Evolutionary conservation across 1,284 basidiomycete genomes (phyloP), one percentile per base, ranked within the genome.

Genomic region (Sporisorium sorghi): DNA sequence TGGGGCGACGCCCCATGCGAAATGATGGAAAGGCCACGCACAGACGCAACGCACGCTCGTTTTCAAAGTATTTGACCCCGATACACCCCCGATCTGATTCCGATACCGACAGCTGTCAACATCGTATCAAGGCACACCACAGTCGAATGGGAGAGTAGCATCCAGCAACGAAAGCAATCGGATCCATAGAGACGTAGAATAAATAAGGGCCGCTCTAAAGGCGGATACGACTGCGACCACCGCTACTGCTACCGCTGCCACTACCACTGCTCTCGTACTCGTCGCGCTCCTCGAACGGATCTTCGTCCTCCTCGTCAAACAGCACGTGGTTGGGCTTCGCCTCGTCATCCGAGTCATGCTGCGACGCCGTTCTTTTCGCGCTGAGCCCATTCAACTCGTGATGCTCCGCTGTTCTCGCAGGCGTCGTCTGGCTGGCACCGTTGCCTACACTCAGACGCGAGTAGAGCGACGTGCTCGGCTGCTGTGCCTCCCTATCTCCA

Each of bases 291-390:
- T 73, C 76, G 19, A 78, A 73, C 4, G 76, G 66, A 52, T 78
- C 77, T 21, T 66, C 71, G 17, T 79, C 77, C 35, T 74, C 75
- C 28, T 77, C 66, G 43, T 79, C 73, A 23, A 79, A 79, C 26
- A 79, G 55, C 23, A 79, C 72, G 43, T 79, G 72, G 24, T 49
- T 73, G 2, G 61, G 43, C 50, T 60, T 59, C 2, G 23, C 37
- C 6, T 40, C 54, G 21, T 48, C 60, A 14, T 69, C 57, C 21
- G 44, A 52, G 1, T 39, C 63, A 9, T 23, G 30, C 5, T 51
- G 47, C 3, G 43, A 19, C 8, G 11, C 35, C n/a, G n/a, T n/a
- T 21, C 56, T 37, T 30, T 71, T 67, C 1, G 26, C 30, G 5
- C 39, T 39, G 19, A 74, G 14, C 14, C 56, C 71, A 23, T 56